These are phyloP conservation scores for Aspergillus sp. DNA, from an alignment of 2,329 filamentous ascomycete genomes.

Conservation along the genomic window DNA sequence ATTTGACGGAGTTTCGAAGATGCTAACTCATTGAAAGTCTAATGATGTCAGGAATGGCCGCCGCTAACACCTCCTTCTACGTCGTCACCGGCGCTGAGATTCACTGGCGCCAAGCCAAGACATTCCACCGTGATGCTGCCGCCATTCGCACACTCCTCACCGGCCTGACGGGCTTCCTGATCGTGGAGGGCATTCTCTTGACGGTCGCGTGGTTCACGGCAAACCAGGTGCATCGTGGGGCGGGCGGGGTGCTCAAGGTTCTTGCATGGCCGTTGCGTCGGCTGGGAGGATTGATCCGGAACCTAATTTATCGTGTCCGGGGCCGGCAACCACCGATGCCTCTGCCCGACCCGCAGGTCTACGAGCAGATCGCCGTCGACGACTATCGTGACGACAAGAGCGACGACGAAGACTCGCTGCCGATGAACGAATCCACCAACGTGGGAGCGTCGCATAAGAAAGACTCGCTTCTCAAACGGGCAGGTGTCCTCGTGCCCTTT, in stretches of 20 bases:
- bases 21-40: constrained; percentile 17
- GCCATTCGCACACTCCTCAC: constrained; percentile 33
- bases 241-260: constrained; percentile 28
- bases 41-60: constrained; percentile 32
- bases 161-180: constrained; percentile 33
- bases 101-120: constrained; percentile 35
- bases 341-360: constrained; percentile 21
- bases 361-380: constrained; percentile 25
- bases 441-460: constrained; percentile 6
- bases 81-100: constrained; percentile 36
- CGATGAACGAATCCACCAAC: constrained; percentile 15
- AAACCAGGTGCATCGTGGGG: constrained; percentile 22
- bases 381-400: constrained; percentile 25
- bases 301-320: constrained; percentile 6
- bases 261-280: constrained; percentile 23
- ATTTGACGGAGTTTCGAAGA: background rate
- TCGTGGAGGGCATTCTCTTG: constrained; percentile 29
- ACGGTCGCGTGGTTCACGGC: constrained; percentile 25
- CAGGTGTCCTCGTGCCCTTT: constrained; percentile 22
- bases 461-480: constrained; percentile 13
- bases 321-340: constrained; percentile 5
- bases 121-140: constrained; percentile 33
- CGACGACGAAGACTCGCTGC: constrained; percentile 19
- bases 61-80: constrained; percentile 35
- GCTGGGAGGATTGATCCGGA: constrained; percentile 11